phyloP scores from a whole-genome alignment of 345 rosid genomes.

The Eucalyptus cloeziana region DNA sequence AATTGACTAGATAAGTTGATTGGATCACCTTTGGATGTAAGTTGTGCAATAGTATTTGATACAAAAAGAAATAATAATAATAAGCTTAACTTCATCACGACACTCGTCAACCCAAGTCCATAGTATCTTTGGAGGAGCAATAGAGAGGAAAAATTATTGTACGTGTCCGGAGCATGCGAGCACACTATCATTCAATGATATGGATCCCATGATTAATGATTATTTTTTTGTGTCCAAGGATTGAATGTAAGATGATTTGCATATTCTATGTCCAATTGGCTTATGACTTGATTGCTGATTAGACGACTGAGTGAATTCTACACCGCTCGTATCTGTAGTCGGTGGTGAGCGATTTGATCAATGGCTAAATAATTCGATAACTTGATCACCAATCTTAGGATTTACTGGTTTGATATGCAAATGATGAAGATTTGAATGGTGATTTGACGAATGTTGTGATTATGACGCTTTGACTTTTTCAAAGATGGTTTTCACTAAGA shows the following conservation, averaged over 20 bases:
- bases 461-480: not conserved
- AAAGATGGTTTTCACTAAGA: not conserved
- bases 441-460: not conserved
- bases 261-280: not conserved
- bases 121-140: not conserved
- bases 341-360: not conserved
- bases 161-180: fast-evolving
- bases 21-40: not conserved
- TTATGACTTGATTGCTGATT: not conserved
- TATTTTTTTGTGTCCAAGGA: not conserved
- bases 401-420: not conserved
- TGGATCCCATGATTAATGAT: not conserved
- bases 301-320: not conserved
- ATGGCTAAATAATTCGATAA: not conserved
- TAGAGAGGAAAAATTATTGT: not conserved
- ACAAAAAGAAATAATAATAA: not conserved
- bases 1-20: not conserved
- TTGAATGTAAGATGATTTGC: not conserved
- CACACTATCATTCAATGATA: not conserved
- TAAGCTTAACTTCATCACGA: not conserved
- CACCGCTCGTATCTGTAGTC: not conserved
- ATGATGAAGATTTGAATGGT: not conserved
- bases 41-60: not conserved
- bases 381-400: not conserved
- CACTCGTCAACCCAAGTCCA: not conserved